phyloP scores from a whole-genome alignment of 768 basidiomycete species.

The Dacryopinax spathularia region DNA sequence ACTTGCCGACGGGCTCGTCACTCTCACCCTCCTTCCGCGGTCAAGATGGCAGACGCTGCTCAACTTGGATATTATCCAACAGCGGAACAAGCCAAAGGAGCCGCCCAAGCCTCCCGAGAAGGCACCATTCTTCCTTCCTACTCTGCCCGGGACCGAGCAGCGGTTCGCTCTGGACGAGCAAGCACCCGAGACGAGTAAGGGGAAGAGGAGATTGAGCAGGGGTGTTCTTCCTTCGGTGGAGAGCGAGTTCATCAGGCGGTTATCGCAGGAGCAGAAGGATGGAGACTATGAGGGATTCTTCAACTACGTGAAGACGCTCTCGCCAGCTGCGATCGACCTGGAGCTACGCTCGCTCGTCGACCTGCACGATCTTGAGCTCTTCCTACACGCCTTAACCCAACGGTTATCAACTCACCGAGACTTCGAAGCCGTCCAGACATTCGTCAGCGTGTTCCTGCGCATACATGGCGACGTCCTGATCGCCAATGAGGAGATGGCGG shows the following conservation, averaged over 20 bases:
- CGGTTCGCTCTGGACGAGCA: slow-evolving; percentile 51
- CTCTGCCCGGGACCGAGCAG: slow-evolving; percentile 71
- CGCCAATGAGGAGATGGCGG: slow-evolving; percentile 44
- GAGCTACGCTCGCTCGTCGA: slow-evolving; percentile 70
- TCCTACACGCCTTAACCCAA: slow-evolving; percentile 57
- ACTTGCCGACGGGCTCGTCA: slow-evolving; percentile 79
- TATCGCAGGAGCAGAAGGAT: slow-evolving; percentile 40
- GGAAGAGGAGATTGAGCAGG: slow-evolving; percentile 37
- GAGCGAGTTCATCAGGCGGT: slow-evolving; percentile 56
- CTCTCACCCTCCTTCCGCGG: slow-evolving; percentile 79
- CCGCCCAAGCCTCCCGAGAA: slow-evolving; percentile 88
- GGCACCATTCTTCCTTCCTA: slow-evolving; percentile 94
- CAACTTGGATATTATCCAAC: slow-evolving; percentile 89
- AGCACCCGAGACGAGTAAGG: slow-evolving; percentile 26
- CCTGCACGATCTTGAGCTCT: slow-evolving; percentile 46
- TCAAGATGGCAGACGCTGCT: slow-evolving; percentile 94
- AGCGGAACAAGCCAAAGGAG: slow-evolving; percentile 93
- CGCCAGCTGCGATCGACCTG: slow-evolving; percentile 81
- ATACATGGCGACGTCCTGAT: slow-evolving; percentile 74
- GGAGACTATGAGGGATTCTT: slow-evolving; percentile 73
- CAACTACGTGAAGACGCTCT: slow-evolving; percentile 65
- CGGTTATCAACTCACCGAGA: slow-evolving; percentile 70
- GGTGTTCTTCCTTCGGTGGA: slow-evolving; percentile 38
- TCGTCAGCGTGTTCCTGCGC: slow-evolving; percentile 69
- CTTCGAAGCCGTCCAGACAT: slow-evolving; percentile 88